Evolutionary conservation across 257 asterid species (phyloP).

Genomic region (Solanum clarkiae): DNA sequence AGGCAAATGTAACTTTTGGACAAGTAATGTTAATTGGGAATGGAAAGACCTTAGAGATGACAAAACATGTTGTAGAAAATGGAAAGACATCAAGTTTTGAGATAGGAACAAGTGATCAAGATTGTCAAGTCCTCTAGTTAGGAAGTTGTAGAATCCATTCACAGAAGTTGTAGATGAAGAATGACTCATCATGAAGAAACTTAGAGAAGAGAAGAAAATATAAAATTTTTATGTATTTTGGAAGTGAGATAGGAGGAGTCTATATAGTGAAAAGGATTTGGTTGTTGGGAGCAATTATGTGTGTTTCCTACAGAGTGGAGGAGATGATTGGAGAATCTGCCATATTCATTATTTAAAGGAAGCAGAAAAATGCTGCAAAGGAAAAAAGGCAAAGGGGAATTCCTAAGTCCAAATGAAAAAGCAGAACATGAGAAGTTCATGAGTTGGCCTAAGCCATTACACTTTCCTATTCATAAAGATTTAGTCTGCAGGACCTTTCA

Average conservation of each 20-base stretch:
- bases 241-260: conserved; percentile 14
- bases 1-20: conserved; percentile 44
- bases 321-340: conserved; percentile 72
- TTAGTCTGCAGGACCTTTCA: background rate
- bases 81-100: conserved; percentile 47
- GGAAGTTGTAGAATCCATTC: conserved; percentile 47
- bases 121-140: conserved; percentile 36
- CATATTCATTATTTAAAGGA: conserved; percentile 27
- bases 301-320: conserved; percentile 50
- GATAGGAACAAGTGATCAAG: conserved; percentile 46
- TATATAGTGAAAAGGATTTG: conserved; percentile 26
- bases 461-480: background rate
- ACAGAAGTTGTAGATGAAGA: conserved; percentile 44
- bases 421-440: background rate
- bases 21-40: conserved; percentile 36
- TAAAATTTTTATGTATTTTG: too few species aligned
- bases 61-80: conserved; percentile 46
- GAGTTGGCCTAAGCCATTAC: background rate
- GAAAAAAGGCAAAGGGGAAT: conserved; percentile 1
- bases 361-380: conserved; percentile 5
- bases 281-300: conserved; percentile 73
- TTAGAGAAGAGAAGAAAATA: background rate
- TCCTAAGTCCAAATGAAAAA: background rate
- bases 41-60: conserved; percentile 52
- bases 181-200: conserved; percentile 39